A percentile compares a stretch with the other conserved stretches of the same genome.
phyloP scores from a whole-genome alignment of 305 asterid genomes.

The Fraxinus ornus region DNA sequence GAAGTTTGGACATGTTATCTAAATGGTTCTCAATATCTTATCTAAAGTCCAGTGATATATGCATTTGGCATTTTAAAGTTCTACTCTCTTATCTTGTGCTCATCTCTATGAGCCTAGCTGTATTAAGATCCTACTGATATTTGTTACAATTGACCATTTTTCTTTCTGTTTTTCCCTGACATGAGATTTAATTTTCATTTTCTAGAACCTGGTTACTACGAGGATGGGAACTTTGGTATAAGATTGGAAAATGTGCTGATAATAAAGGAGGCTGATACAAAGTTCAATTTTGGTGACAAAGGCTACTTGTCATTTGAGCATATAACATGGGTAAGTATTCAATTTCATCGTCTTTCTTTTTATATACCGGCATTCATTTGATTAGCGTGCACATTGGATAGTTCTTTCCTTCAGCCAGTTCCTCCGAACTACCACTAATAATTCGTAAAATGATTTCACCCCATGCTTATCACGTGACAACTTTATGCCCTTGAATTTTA shows the following conservation, averaged over 20 bases:
- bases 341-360: neutral
- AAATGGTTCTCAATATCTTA: neutral
- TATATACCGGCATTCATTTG: constrained; percentile 3
- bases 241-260: constrained; percentile 94
- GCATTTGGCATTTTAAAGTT: neutral
- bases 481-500: neutral
- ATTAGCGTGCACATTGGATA: neutral
- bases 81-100: neutral
- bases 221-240: constrained; percentile 92
- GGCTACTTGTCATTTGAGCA: constrained; percentile 85
- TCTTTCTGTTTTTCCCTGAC: constrained; percentile 3
- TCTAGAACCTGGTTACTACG: constrained; percentile 96
- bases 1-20: neutral
- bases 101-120: neutral
- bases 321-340: constrained; percentile 79
- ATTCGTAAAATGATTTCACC: neutral
- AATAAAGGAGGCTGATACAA: constrained; percentile 75
- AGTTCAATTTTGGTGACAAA: constrained; percentile 82
- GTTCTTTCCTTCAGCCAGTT: neutral
- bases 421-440: neutral
- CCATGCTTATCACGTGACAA: neutral
- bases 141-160: neutral
- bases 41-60: neutral
- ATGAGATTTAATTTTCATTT: constrained; percentile 24
- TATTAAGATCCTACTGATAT: constrained; percentile 2